Evolutionary conservation across 805 yeast genomes (phyloP).

Genomic region (Komagataella mondaviorum): DNA sequence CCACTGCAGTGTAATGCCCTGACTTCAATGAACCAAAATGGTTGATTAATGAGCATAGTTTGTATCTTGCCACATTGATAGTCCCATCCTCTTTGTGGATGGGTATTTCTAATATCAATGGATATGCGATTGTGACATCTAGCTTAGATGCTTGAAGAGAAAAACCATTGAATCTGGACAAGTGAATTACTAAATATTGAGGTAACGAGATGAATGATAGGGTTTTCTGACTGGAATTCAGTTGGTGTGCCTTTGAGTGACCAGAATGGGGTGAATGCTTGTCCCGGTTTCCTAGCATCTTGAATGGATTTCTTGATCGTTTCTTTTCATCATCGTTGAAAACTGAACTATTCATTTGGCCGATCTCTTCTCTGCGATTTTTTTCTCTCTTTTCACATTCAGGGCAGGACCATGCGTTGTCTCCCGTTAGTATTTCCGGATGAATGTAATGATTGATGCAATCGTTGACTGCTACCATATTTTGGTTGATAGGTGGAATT

Average conservation of each 20-base stretch:
- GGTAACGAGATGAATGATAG: constrained; percentile 4
- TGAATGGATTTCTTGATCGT: constrained; percentile 12
- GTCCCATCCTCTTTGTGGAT: constrained; percentile 16
- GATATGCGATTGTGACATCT: constrained; percentile 39
- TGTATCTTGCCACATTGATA: constrained; percentile 25
- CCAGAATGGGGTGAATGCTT: constrained; percentile 6
- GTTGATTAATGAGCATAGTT: constrained; percentile 49
- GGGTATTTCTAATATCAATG: constrained; percentile 35
- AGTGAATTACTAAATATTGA: constrained; percentile 22
- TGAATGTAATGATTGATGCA: constrained; percentile 48
- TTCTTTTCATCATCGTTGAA: constrained; percentile 15
- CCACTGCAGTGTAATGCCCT: constrained; percentile 67
- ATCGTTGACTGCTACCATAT: constrained; percentile 38
- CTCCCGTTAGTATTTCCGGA: constrained; percentile 57
- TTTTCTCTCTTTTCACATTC: constrained; percentile 31
- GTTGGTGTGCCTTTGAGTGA: constrained; percentile 10
- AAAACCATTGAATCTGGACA: constrained; percentile 26
- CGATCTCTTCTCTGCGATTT: constrained; percentile 1
- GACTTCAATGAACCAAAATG: constrained; percentile 55
- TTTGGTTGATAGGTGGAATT: constrained; percentile 26
- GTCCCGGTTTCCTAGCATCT: constrained; percentile 4
- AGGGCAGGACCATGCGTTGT: constrained; percentile 80
- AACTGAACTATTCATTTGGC: constrained; percentile 6
- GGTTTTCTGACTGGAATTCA: constrained; percentile 3
- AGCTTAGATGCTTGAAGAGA: constrained; percentile 40